Evolutionary conservation across 2,329 filamentous ascomycete species (phyloP), one percentile per base, ranked within the genome.

Genomic region (Trichophyton mentagrophytes): DNA sequence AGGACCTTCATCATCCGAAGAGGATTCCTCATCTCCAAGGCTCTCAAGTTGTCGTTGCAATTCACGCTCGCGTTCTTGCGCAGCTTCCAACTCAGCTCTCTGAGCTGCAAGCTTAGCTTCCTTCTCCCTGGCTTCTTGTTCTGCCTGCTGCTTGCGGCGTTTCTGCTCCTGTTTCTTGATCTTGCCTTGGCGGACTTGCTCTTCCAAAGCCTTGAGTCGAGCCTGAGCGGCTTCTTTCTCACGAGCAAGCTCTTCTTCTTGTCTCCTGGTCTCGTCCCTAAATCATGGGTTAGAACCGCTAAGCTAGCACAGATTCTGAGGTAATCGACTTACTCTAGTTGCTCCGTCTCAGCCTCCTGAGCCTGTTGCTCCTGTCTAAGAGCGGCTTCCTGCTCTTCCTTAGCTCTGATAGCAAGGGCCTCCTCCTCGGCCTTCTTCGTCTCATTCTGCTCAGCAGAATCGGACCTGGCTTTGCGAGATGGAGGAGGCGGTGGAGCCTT

Each of bases 141-240:
- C 80, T 8, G 90, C 90, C 22, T 90, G 92, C 77, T 96, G 91
- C 78, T 90, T 93, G 67, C 83, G 87, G 64, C 86, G 89, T 79
- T 95, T 96, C 76, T 96, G 93, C 73, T 99, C 93, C 66, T 95
- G 88, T 75, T 96, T 97, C 79, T 90, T 92, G 59, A 97, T 77
- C 77, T 97, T 99, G 68, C 91, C 90, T 70, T 91, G 89, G 64
- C 86, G 86, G 59, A 97, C 90, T 73, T 96, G 90, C 71, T 97
- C 90, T 74, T 99, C 91, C 7, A 99, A 82, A 15, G 90, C 90
- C 71, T 85, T 89, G 25, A 97, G 81, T 58, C 91, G 89, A 64
- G 88, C 88, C 67, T 88, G 85, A 46, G 91, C 85, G 59, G 88
- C 90, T 68, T 90, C 84, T 60, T 87, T 87, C 74, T 96, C 90